Percentiles rank a stretch among this genome's conserved stretches.
These are phyloP conservation scores for Coniochaeta sp. DNA, from an alignment of 2,329 filamentous ascomycete species.

Conservation along the genomic window DNA sequence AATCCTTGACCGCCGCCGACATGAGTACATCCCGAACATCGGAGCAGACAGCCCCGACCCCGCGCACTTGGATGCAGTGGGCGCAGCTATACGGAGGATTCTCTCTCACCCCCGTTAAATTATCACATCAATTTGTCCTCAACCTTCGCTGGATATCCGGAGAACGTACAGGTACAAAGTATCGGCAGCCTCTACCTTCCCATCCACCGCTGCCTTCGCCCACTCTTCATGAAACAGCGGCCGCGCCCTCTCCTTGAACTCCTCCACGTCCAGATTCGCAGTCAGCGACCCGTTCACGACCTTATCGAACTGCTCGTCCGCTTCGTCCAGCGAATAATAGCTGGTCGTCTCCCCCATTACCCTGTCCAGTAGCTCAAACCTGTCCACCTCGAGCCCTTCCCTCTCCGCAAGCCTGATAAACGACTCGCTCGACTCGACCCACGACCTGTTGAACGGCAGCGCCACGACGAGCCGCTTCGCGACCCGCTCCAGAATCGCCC, in stretches of 20 bases:
- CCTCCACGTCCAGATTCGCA: conserved; percentile 9
- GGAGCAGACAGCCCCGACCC: too few species aligned
- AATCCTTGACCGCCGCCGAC: too few species aligned
- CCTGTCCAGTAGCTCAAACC: conserved; percentile 16
- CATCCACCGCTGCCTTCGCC: conserved; percentile 19
- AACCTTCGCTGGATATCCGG: neutral
- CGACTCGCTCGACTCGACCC: conserved; percentile 20
- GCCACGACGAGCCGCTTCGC: conserved; percentile 14
- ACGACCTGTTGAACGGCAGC: conserved; percentile 20
- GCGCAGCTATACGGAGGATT: too few species aligned
- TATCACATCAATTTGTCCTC: too few species aligned
- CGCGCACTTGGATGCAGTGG: too few species aligned
- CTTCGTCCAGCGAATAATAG: conserved; percentile 16
- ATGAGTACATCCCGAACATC: too few species aligned
- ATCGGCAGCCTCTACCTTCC: conserved; percentile 19
- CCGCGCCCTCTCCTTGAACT: conserved; percentile 15
- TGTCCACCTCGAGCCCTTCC: conserved; percentile 20
- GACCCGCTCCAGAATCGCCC: conserved; percentile 18
- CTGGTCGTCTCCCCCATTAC: conserved; percentile 14
- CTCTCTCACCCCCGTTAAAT: too few species aligned
- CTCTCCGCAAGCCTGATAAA: conserved; percentile 19
- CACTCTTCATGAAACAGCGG: conserved; percentile 22
- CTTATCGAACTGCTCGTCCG: conserved; percentile 20
- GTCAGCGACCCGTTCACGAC: conserved; percentile 14
- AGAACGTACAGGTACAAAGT: conserved; percentile 20